Evolutionary conservation across 768 basidiomycete species (phyloP), one percentile per base, ranked within the genome.

Genomic region (Wakefieldia striispora): DNA sequence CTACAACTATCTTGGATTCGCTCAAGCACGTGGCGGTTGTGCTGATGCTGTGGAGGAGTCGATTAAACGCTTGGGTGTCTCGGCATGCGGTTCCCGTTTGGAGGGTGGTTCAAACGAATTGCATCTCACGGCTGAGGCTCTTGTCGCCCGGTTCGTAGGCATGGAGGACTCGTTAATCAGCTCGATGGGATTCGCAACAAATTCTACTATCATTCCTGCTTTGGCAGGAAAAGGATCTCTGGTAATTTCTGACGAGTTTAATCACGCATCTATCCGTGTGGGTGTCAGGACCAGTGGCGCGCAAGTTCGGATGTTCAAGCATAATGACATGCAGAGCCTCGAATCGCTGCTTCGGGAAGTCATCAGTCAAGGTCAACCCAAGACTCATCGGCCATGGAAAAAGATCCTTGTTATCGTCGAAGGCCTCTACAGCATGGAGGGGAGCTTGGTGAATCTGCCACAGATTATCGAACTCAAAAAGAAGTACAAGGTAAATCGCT

Each of bases 1-100:
- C 8, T 99, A 99, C 76, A 99, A 98, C 72, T 99, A 98, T 66
- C 91, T 99, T 60, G 97, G 97, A 4, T 99, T 99, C 63, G 97
- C 95, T 0, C 92, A 95, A 65, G 88, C 87, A 14, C 80, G 81
- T 3, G 97, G 97, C 13, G 89, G 90, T 6, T 97, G 94, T 65
- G 91, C 97, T 8, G 97, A 98, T 63, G 91, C 91, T 6, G 95
- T 92, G 8, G 93, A 95, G 63, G 86, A 89, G 54, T 72, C 78
- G 17, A 82, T 98, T 66, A 77, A 75, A 54, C 81, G 84, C 4
- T 95, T 94, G 62, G 95, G 95, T 21, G 70, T 94, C 16, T 81
- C 85, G 3, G 73, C 85, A 0, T 84, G 84, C 49, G 93, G 91
- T 21, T 62, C 87, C 13, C 81, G 94, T 20, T 77, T 93, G 8